Evolutionary conservation across 2,329 filamentous ascomycete species (phyloP).

Genomic region (Fusarium oxysporum): DNA sequence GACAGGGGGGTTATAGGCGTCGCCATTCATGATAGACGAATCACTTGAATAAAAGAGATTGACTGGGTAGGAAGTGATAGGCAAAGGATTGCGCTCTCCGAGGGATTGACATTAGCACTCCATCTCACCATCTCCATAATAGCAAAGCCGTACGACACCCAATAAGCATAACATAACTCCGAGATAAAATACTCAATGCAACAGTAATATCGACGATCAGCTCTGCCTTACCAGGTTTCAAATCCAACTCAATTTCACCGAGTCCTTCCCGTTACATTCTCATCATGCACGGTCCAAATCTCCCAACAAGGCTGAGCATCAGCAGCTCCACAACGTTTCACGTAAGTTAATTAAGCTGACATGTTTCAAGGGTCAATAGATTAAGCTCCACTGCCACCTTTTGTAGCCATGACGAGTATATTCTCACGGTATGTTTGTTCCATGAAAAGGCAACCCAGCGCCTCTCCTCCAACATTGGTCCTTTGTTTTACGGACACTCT

Average conservation of each 20-base stretch:
- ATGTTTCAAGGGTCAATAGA: neutral
- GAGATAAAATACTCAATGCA: neutral
- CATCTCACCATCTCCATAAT: neutral
- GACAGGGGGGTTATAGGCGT: no score
- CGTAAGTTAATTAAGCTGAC: neutral
- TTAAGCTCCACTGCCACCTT: neutral
- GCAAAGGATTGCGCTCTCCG: neutral
- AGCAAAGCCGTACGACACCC: neutral
- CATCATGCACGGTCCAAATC: neutral
- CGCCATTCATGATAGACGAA: neutral
- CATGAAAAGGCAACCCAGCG: conserved; percentile 12
- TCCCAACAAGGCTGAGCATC: neutral
- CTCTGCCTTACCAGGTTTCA: neutral
- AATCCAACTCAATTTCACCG: neutral
- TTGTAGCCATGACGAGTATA: neutral
- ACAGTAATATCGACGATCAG: neutral
- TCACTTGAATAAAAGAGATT: no score
- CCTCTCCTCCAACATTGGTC: neutral
- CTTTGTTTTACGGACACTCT: neutral
- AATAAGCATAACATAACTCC: neutral
- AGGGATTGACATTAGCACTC: neutral
- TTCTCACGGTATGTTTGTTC: neutral
- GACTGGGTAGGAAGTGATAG: neutral
- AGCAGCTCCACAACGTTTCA: conserved; percentile 10
- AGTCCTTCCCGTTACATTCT: neutral